These are phyloP conservation scores for Ceratocystis alfenasii DNA, from an alignment of 2,329 filamentous ascomycete species.

Conservation along the genomic window DNA sequence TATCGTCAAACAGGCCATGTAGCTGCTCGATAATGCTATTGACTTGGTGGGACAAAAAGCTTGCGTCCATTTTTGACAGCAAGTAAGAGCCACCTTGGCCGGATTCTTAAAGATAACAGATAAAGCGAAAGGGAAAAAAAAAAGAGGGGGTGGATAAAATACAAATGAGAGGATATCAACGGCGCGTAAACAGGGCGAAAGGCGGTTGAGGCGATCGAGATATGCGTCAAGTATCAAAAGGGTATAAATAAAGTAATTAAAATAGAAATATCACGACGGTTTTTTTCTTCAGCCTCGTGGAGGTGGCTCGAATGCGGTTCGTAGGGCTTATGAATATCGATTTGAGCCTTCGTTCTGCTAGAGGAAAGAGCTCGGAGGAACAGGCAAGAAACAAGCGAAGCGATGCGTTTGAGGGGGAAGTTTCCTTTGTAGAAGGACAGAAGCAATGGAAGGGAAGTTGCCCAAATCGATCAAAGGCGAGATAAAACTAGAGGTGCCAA, in stretches of 20 bases:
- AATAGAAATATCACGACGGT: background rate
- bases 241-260: conserved; percentile 3
- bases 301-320: background rate
- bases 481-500: background rate
- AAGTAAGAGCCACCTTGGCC: background rate
- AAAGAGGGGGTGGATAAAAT: conserved; percentile 8
- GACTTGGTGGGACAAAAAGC: conserved; percentile 88
- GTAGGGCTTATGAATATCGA: background rate
- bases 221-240: background rate
- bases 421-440: background rate
- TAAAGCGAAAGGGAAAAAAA: conserved; percentile 10
- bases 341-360: background rate
- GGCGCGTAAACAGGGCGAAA: background rate
- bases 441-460: conserved; percentile 9
- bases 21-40: conserved; percentile 86
- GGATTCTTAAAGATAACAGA: conserved; percentile 2
- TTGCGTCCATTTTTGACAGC: conserved; percentile 61
- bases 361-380: conserved; percentile 4
- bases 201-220: background rate
- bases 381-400: background rate
- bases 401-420: conserved; percentile 3
- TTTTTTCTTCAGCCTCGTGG: background rate
- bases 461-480: background rate
- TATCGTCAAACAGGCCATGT: conserved; percentile 92
- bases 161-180: conserved; percentile 1